Evolutionary conservation across 179 eudicot species (phyloP), one percentile per base, ranked within the genome.

Genomic region (Gypsophila paniculata): DNA sequence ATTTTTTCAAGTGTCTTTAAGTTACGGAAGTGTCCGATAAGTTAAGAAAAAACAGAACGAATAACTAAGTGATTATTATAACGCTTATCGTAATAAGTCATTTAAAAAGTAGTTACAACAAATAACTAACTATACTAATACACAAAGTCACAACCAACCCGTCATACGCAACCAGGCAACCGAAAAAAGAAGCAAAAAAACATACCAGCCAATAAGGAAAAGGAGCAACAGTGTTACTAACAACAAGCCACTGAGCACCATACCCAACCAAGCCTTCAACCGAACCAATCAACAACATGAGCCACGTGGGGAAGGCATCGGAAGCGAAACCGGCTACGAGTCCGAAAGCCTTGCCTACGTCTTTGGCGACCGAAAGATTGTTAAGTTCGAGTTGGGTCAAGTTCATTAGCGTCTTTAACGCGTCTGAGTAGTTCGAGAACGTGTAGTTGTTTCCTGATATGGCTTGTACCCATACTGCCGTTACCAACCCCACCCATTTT

Each of bases 391-490:
- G 78, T 67, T 94, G 99, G 5, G 90, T 90, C 32, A 94, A 78
- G 4, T 81, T 82, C 99, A 91, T 94, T 14, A 94, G 80, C 13
- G 82, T 80, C 48, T 94, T 91, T 5, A 94, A 70, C 2, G 97
- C 86, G 70, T 90, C 91, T 2, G 99, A 94, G 81, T 94, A 91
- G 81, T 94, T 94, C 0, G 99, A 87, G 80, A 91, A 94, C 0
- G 97, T 91, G 87, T 94, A 94, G 70, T 91, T 94, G 83, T 94
- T 94, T 74, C 99, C 99, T 36, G 99, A 88, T 9, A 94, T 83
- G 4, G 99, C 82, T 55, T 91, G 99, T 1, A 94, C 99, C 99
- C 99, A 94, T 0, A 94, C 89, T 54, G 97, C 97, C 15, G 99
- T 83, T 2, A 94, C 96, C 14, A 94, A 88, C 0, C 99, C 99